phyloP scores from a whole-genome alignment of 306 rosid species.

The Prunus campanulata region DNA sequence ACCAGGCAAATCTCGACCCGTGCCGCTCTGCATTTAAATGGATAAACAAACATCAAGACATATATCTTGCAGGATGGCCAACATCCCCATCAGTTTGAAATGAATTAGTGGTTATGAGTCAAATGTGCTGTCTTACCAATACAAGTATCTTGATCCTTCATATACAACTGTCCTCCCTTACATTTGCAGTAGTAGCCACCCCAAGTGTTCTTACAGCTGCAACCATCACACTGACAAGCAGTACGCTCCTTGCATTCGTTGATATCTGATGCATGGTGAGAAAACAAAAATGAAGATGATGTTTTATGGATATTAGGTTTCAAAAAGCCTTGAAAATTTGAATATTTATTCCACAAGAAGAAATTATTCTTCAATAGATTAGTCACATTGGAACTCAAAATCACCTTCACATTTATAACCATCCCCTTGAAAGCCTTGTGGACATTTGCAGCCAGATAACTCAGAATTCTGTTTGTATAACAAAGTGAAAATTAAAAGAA shows the following conservation, averaged over 20 bases:
- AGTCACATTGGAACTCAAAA: constrained; percentile 12
- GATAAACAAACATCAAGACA: constrained; percentile 15
- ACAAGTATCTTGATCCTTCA: constrained; percentile 51
- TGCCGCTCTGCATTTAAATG: constrained; percentile 54
- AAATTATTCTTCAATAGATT: background rate
- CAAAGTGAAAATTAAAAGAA: background rate
- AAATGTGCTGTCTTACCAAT: constrained; percentile 35
- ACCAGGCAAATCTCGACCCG: constrained; percentile 58
- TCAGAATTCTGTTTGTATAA: constrained; percentile 44
- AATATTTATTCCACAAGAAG: background rate
- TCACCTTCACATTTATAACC: constrained; percentile 76
- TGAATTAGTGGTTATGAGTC: background rate
- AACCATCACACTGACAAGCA: constrained; percentile 51
- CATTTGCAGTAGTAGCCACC: constrained; percentile 60
- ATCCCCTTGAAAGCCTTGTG: constrained; percentile 65
- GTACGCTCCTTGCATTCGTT: constrained; percentile 44
- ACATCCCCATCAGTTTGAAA: background rate
- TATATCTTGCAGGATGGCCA: background rate
- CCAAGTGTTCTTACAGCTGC: constrained; percentile 57
- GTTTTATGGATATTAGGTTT: background rate
- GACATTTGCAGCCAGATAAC: constrained; percentile 69
- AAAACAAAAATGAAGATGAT: background rate
- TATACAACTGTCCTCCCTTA: constrained; percentile 37
- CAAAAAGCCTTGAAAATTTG: background rate
- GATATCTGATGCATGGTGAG: constrained; percentile 36